Base-by-base conservation (phyloP, 2,329 filamentous ascomycete genomes). In the Trichoderma hamatum region DNA sequence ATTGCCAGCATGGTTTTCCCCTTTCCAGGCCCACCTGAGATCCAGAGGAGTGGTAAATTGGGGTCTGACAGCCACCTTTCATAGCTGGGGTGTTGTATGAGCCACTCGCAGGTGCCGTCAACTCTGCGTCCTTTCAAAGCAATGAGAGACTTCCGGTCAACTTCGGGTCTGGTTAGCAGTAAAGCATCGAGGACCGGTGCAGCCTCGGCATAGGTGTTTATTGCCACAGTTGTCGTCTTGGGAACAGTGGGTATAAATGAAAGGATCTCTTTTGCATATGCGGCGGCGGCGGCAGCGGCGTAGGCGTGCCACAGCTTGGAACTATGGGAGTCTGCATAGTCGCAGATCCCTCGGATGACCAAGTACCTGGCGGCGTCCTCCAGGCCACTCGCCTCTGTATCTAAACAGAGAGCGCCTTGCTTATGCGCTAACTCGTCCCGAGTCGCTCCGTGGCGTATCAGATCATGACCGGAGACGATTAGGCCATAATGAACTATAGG, bases 1-100 rank as follows among this genome's bases (percentile, higher is more conserved):
- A 63, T 63, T 51, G 60, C 49, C 46, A 63, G 21, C 60, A 63
- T 63, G 24, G 60, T 63, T n/a, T 63, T 63, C 21, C 60, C 60
- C 32, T 63, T 63, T 28, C 60, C 60, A 21, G 60, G 60, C 16
- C 60, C 60, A 3, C 60, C 60, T 36, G 60, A 63, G 21, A 63
- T 54, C 60, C 60, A 63, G 21, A 63, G 60, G 10, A 63, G 46
- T 39, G 60, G 60, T 39, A n/a, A 46, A 28, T 39, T 26, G 30
- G 60, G 30, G 3, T 63, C 21, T 39, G 60, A 30, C 21, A 63
- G 46, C 60, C 60, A 63, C 16, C 46, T 49, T 36, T 39, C 46
- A 54, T 63, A 63, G 46, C 60, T 63, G 14, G 60, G 46, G 46
- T 63, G 60, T 9, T 51, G 60, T 63, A 63, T 39, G 3, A 63